Evolutionary conservation across 1,284 basidiomycete genomes (phyloP), one percentile per base, ranked within the genome.

Genomic region (Dichomitus squalens): DNA sequence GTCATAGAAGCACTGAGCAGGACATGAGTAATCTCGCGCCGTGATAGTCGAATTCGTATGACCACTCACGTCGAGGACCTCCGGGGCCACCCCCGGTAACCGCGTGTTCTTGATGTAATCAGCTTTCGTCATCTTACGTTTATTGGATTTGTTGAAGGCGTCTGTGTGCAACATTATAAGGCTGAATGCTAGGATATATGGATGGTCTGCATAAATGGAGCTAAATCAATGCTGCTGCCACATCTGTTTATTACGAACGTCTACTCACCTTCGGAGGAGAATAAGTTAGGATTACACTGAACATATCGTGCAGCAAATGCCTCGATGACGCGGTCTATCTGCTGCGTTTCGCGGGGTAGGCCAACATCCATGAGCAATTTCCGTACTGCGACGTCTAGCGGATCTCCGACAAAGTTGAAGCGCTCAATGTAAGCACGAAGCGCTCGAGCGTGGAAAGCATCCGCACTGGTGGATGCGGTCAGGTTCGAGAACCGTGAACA

Each of bases 161-260:
- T 99, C 96, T 11, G 97, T 99, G 71, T 98, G 96, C 44, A 99
- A 80, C 95, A 99, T 98, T 72, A 99, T 97, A 68, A 99, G 79
- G 66, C 96, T 98, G 75, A 99, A 99, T 12, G 96, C 93, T 40
- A 99, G 79, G 46, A 99, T 92, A 75, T 99, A 99, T 5, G 96
- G 91, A 68, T 97, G 93, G 69, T 98, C 96, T 94, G 54, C 20
- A 18, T 8, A 27, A 6, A 40, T 3, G 23, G 4, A 23, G 34
- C 29, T 23, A n/a, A 9, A 33, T 25, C 27, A 16, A 43, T 34
- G 5, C n/a, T n/a, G n/a, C n/a, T n/a, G n/a, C n/a, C 20, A 21
- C 6, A 6, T 8, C 8, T 20, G 14, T 11, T 31, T 38, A 35
- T 21, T 46, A 49, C 33, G 46, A 7, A 41, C 18, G 20, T n/a